Percentiles rank a stretch among this genome's conserved stretches.
These are phyloP conservation scores for Beta corolliflora DNA, from an alignment of 179 eudicot genomes.

Conservation along the genomic window DNA sequence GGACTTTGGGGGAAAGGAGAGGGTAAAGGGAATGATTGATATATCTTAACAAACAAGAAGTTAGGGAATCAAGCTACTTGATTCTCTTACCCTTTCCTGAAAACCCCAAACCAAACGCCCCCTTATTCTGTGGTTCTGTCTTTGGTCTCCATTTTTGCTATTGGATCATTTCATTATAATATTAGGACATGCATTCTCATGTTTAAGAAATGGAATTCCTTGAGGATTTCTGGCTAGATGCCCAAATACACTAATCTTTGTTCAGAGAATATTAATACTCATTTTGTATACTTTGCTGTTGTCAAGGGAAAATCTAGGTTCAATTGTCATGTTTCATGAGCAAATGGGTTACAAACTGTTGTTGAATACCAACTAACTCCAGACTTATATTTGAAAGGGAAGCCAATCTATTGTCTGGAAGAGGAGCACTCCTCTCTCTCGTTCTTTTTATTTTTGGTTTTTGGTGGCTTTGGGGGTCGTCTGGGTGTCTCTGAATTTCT, in stretches of 20 bases:
- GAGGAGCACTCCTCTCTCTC: neutral
- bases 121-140: neutral
- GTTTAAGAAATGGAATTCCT: neutral
- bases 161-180: neutral
- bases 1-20: no score
- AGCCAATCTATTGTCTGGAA: neutral
- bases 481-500: no score
- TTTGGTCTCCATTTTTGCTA: neutral
- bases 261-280: neutral
- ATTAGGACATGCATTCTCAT: neutral
- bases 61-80: no score
- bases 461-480: neutral
- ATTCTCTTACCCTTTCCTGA: no score
- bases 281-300: neutral
- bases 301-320: neutral
- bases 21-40: no score
- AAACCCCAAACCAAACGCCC: no score
- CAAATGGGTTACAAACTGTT: neutral
- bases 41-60: no score
- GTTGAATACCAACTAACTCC: neutral
- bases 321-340: neutral
- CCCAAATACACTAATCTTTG: no score
- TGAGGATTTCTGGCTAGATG: neutral
- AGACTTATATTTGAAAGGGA: neutral
- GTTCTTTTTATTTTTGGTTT: neutral